phyloP scores from a whole-genome alignment of 2,329 filamentous ascomycete species.

The Sporothrix humicola region DNA sequence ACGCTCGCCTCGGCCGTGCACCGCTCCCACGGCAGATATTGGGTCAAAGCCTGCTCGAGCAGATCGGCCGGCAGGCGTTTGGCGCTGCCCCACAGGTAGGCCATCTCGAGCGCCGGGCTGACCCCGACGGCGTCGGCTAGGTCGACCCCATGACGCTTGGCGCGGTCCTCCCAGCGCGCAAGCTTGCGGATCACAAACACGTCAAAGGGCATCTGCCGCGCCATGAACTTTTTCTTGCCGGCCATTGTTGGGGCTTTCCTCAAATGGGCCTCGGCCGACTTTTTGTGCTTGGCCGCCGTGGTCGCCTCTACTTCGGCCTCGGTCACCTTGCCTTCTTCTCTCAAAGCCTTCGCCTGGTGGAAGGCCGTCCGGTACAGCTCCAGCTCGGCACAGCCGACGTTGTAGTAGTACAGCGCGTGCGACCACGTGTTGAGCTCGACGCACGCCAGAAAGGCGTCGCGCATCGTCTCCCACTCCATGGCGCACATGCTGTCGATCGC shows the following conservation, averaged over 20 bases:
- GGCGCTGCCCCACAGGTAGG: slow-evolving; percentile 89
- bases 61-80: slow-evolving; percentile 76
- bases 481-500: slow-evolving; percentile 78
- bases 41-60: slow-evolving; percentile 64
- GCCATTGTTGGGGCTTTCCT: slow-evolving; percentile 73
- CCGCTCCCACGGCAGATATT: slow-evolving; percentile 68
- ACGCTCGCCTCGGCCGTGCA: slow-evolving; percentile 56
- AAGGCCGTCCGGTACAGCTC: slow-evolving; percentile 75
- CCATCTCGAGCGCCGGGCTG: slow-evolving; percentile 86
- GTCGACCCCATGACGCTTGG: slow-evolving; percentile 68
- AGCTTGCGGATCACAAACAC: slow-evolving; percentile 83
- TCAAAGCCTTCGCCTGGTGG: slow-evolving; percentile 45
- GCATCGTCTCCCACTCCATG: slow-evolving; percentile 76
- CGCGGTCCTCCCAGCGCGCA: slow-evolving; percentile 82
- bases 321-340: slow-evolving; percentile 42
- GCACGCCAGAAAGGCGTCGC: slow-evolving; percentile 75
- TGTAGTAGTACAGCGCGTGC: slow-evolving; percentile 86
- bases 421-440: slow-evolving; percentile 89
- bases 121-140: slow-evolving; percentile 81
- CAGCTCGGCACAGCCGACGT: slow-evolving; percentile 77
- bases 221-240: slow-evolving; percentile 89
- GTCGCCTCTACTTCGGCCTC: slow-evolving; percentile 35
- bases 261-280: slow-evolving; percentile 71
- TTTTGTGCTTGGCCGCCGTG: slow-evolving; percentile 60
- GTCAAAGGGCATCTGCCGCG: slow-evolving; percentile 87